Evolutionary conservation across 495 filamentous ascomycete species (phyloP).

Genomic region (Aspergillus cavernicola): DNA sequence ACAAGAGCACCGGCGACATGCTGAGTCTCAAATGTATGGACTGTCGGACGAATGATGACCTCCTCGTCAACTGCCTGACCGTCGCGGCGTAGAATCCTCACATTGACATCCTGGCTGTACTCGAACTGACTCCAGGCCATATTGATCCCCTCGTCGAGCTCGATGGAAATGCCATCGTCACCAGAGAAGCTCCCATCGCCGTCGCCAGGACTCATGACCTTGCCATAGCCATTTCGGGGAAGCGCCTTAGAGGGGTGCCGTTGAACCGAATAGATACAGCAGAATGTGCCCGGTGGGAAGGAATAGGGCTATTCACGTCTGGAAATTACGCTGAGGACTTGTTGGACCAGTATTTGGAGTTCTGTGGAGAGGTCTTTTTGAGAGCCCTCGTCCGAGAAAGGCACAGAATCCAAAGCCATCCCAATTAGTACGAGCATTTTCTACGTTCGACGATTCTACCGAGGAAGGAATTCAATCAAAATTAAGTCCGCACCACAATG

Average conservation of each 20-base stretch:
- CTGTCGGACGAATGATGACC: slow-evolving; percentile 17
- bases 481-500: slow-evolving; percentile 14
- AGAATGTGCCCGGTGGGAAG: too few species aligned
- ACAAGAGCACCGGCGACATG: slow-evolving; percentile 6
- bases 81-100: slow-evolving; percentile 20
- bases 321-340: too few species aligned
- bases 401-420: too few species aligned
- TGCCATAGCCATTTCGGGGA: slow-evolving; percentile 19
- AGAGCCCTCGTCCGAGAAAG: too few species aligned
- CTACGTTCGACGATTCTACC: too few species aligned
- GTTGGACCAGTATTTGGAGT: too few species aligned
- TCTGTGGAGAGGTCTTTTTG: too few species aligned
- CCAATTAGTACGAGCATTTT: too few species aligned
- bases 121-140: slow-evolving; percentile 26
- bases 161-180: slow-evolving; percentile 15
- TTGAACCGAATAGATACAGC: too few species aligned
- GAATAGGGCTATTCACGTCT: too few species aligned
- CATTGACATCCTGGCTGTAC: slow-evolving; percentile 17
- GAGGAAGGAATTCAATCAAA: too few species aligned
- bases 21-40: slow-evolving; percentile 3
- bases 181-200: not conserved
- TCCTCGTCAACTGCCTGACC: slow-evolving; percentile 3
- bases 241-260: too few species aligned
- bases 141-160: slow-evolving; percentile 13
- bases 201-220: slow-evolving; percentile 13